phyloP scores from a whole-genome alignment of 2,329 filamentous ascomycete species.

The Xylaria sp. region DNA sequence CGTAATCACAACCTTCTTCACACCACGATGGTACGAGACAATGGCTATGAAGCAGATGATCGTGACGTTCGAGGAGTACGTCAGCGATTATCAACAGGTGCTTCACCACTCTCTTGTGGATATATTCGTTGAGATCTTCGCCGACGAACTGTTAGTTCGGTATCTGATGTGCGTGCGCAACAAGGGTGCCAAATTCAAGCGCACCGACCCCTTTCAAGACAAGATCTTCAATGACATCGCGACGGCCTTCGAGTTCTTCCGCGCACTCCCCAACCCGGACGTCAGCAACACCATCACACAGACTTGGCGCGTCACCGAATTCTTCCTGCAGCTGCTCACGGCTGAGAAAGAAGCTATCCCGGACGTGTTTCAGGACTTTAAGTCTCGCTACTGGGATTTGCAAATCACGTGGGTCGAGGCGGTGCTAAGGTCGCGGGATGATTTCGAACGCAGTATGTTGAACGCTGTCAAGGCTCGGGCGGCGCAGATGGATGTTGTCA shows the following conservation, averaged over 20 bases:
- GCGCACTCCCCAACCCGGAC: slow-evolving; percentile 74
- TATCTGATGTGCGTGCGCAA: slow-evolving; percentile 90
- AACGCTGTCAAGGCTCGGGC: slow-evolving; percentile 88
- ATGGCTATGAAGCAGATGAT: slow-evolving; percentile 94
- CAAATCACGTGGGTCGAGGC: slow-evolving; percentile 96
- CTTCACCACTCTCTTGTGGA: slow-evolving; percentile 89
- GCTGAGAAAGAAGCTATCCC: slow-evolving; percentile 79
- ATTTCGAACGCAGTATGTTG: slow-evolving; percentile 92
- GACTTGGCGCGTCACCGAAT: slow-evolving; percentile 91
- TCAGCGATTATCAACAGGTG: slow-evolving; percentile 84
- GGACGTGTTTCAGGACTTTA: slow-evolving; percentile 84
- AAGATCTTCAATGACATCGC: slow-evolving; percentile 95
- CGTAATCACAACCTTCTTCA: slow-evolving; percentile 92
- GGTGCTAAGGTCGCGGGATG: slow-evolving; percentile 85
- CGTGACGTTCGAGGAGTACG: slow-evolving; percentile 94
- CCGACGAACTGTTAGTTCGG: slow-evolving; percentile 86
- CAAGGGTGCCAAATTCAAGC: slow-evolving; percentile 87
- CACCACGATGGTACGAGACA: slow-evolving; percentile 84
- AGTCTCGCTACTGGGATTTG: slow-evolving; percentile 89
- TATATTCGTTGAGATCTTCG: slow-evolving; percentile 92
- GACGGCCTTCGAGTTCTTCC: slow-evolving; percentile 90
- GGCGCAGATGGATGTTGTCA: slow-evolving; percentile 83
- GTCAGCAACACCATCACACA: slow-evolving; percentile 81
- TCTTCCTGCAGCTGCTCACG: slow-evolving; percentile 82
- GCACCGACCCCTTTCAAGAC: slow-evolving; percentile 86